Conservation (phyloP, 2,329 filamentous ascomycete genomes). For the Cercospora nicotianae region DNA sequence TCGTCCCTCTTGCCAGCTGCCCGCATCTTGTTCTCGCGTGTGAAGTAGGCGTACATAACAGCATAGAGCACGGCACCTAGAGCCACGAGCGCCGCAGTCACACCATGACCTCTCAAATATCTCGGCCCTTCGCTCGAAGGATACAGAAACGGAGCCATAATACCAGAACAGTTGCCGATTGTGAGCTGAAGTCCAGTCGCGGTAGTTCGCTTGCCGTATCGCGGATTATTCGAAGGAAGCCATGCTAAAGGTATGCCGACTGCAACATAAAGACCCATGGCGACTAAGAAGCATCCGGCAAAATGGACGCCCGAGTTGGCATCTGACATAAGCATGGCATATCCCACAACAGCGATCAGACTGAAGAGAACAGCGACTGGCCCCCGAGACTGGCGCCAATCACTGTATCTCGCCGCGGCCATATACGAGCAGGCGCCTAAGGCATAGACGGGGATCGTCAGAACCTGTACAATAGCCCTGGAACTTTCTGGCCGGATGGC, state of each 20-base stretch:
- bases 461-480: conserved; percentile 53
- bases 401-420: conserved; percentile 49
- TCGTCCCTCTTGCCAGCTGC: conserved; percentile 13
- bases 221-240: conserved; percentile 37
- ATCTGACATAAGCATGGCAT: conserved; percentile 28
- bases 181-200: conserved; percentile 24
- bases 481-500: conserved; percentile 52
- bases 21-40: conserved; percentile 12
- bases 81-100: conserved; percentile 15
- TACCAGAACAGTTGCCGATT: conserved; percentile 16
- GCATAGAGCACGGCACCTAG: conserved; percentile 17
- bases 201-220: conserved; percentile 37
- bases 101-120: conserved; percentile 14
- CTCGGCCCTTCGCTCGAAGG: conserved; percentile 9
- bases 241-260: conserved; percentile 35
- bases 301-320: conserved; percentile 18
- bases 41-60: conserved; percentile 14
- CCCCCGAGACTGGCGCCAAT: conserved; percentile 38
- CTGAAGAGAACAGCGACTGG: conserved; percentile 25
- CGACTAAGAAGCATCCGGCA: conserved; percentile 36
- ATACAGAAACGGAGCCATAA: conserved; percentile 19
- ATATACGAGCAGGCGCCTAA: conserved; percentile 52
- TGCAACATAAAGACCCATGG: conserved; percentile 33
- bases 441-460: conserved; percentile 60
- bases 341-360: conserved; percentile 29